Evolutionary conservation across 345 rosid species (phyloP).

Genomic region (Bretschneidera sinensis): DNA sequence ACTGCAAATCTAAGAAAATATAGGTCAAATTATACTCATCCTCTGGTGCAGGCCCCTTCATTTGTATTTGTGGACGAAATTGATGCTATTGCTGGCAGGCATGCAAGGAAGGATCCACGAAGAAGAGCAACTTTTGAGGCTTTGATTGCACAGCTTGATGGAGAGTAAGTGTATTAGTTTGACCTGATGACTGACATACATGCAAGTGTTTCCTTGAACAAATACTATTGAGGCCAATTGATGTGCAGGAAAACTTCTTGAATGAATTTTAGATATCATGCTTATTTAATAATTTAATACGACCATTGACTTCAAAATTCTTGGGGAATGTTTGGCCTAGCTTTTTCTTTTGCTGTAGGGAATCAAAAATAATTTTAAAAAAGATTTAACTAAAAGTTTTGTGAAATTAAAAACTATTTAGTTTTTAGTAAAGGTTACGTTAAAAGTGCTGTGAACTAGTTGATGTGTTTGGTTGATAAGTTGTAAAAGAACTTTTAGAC

Average conservation of each 20-base stretch:
- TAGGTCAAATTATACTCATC: conserved; percentile 4
- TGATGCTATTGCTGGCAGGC: conserved; percentile 97
- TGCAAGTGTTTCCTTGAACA: neutral
- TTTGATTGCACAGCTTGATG: conserved; percentile 84
- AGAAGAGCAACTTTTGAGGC: conserved; percentile 90
- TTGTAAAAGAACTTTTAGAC: too few species aligned
- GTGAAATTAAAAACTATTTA: too few species aligned
- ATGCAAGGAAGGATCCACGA: conserved; percentile 82
- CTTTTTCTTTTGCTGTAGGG: too few species aligned
- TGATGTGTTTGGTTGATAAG: too few species aligned
- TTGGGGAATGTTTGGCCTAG: too few species aligned
- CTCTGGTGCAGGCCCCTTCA: conserved; percentile 71
- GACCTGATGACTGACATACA: neutral
- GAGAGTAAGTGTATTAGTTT: conserved; percentile 62
- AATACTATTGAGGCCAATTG: neutral
- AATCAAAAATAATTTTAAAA: too few species aligned
- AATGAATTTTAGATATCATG: too few species aligned
- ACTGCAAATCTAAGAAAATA: neutral
- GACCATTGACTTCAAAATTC: too few species aligned
- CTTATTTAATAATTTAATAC: too few species aligned
- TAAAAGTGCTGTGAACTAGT: too few species aligned
- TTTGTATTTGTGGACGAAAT: conserved; percentile 97
- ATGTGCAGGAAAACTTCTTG: neutral
- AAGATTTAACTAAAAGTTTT: too few species aligned
- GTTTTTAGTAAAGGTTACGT: too few species aligned